phyloP scores from a whole-genome alignment of 2,329 filamentous ascomycete species.

The Exophiala spinifera region DNA sequence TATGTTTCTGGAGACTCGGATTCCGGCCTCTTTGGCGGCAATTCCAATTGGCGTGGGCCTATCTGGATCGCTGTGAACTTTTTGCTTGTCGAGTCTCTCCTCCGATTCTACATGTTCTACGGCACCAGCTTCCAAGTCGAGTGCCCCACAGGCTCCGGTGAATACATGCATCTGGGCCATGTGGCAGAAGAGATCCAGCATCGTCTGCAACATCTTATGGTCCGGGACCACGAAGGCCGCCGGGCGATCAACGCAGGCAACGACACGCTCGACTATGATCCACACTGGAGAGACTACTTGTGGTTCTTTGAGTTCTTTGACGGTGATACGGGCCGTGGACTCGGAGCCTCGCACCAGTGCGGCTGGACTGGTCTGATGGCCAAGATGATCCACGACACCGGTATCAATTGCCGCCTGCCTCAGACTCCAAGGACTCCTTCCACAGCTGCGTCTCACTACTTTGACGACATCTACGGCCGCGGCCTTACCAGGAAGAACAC shows the following conservation, averaged over 20 bases:
- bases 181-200: constrained; percentile 95
- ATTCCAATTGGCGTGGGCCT: constrained; percentile 96
- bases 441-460: constrained; percentile 84
- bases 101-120: constrained; percentile 95
- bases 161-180: constrained; percentile 92
- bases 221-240: constrained; percentile 76
- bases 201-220: constrained; percentile 86
- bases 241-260: constrained; percentile 84
- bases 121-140: constrained; percentile 84
- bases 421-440: constrained; percentile 88
- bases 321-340: constrained; percentile 80
- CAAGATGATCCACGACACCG: constrained; percentile 96
- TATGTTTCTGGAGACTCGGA: constrained; percentile 97
- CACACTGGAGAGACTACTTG: constrained; percentile 86
- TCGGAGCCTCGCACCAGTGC: constrained; percentile 91
- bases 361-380: constrained; percentile 96
- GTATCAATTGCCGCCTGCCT: constrained; percentile 83
- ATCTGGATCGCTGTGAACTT: constrained; percentile 98
- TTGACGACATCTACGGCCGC: constrained; percentile 80
- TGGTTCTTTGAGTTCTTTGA: constrained; percentile 99
- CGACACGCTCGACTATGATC: constrained; percentile 83
- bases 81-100: constrained; percentile 86
- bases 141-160: constrained; percentile 88
- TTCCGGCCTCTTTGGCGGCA: constrained; percentile 89
- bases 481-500: constrained; percentile 39